Conservation (phyloP, 805 yeast species). For the Danielia oregonensis region DNA sequence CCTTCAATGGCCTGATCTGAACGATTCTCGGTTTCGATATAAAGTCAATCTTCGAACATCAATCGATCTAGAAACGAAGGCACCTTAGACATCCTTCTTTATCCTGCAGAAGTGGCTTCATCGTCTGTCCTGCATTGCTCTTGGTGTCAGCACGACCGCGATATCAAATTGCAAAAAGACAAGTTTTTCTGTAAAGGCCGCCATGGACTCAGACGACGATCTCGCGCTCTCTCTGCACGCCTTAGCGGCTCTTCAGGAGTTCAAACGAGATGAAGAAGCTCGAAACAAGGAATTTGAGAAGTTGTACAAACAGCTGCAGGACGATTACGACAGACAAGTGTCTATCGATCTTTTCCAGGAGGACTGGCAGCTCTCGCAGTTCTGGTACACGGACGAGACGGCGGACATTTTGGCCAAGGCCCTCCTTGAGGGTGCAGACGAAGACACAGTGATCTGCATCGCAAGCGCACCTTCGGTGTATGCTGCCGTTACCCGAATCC, state of each 20-base stretch:
- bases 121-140: no score
- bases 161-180: background rate
- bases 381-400: slow-evolving; percentile 80
- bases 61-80: no score
- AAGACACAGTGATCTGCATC: slow-evolving; percentile 65
- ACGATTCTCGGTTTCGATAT: no score
- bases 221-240: slow-evolving; percentile 47
- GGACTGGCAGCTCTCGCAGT: slow-evolving; percentile 93
- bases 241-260: slow-evolving; percentile 58
- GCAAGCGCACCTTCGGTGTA: slow-evolving; percentile 91
- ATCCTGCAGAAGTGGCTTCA: no score
- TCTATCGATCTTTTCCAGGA: slow-evolving; percentile 78
- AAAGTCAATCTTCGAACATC: no score
- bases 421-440: slow-evolving; percentile 71
- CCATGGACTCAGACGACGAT: slow-evolving; percentile 42
- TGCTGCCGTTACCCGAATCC: slow-evolving; percentile 67
- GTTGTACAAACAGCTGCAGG: slow-evolving; percentile 56
- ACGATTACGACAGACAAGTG: slow-evolving; percentile 40
- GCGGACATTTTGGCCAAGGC: slow-evolving; percentile 68
- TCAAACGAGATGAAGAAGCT: slow-evolving; percentile 58
- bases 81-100: no score
- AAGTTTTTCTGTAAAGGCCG: no score
- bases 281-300: slow-evolving; percentile 54
- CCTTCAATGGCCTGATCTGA: no score
- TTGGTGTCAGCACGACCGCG: slow-evolving; percentile 10